A percentile compares a stretch with the other conserved stretches of the same genome.
These are phyloP conservation scores for Pseudotsuga menziesii DNA, from an alignment of 75 land plant species.

Conservation along the genomic window DNA sequence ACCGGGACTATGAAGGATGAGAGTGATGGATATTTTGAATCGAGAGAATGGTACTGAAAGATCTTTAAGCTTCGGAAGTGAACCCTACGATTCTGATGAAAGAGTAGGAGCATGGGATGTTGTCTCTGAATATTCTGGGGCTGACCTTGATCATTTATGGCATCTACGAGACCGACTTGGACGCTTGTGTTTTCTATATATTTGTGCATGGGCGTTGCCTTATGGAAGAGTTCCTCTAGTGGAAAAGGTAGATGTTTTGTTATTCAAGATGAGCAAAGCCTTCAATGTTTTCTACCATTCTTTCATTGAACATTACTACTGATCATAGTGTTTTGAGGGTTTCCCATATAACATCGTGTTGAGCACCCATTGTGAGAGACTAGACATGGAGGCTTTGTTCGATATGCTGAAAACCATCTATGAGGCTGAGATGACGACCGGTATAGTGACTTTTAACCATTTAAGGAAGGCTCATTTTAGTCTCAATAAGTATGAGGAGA, in stretches of 20 bases:
- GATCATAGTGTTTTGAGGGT: too few species aligned
- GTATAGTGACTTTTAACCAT: too few species aligned
- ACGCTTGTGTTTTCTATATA: conserved; percentile 11
- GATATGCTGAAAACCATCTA: too few species aligned
- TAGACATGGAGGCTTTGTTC: too few species aligned
- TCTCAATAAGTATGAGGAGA: too few species aligned
- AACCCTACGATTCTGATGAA: background rate
- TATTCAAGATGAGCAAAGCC: background rate
- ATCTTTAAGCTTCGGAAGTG: conserved; percentile 6
- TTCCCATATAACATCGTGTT: too few species aligned
- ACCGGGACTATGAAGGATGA: conserved; percentile 14
- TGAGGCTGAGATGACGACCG: too few species aligned
- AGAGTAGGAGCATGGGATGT: conserved; percentile 32
- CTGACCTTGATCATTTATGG: conserved; percentile 22
- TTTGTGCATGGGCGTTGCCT: conserved; percentile 18
- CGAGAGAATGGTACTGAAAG: conserved; percentile 17
- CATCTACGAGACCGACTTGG: conserved; percentile 27
- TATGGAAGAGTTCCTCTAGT: conserved; percentile 22
- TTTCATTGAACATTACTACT: too few species aligned
- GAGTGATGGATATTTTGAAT: conserved; percentile 20
- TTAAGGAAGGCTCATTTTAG: too few species aligned
- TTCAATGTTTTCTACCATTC: background rate
- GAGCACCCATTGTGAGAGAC: too few species aligned
- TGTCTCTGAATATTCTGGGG: conserved; percentile 15
- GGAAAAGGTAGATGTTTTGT: conserved; percentile 18